Percentiles rank a stretch among this genome's conserved stretches.
Evolutionary conservation across 345 rosid genomes (phyloP).

Genomic region (Sonneratia caseolaris): DNA sequence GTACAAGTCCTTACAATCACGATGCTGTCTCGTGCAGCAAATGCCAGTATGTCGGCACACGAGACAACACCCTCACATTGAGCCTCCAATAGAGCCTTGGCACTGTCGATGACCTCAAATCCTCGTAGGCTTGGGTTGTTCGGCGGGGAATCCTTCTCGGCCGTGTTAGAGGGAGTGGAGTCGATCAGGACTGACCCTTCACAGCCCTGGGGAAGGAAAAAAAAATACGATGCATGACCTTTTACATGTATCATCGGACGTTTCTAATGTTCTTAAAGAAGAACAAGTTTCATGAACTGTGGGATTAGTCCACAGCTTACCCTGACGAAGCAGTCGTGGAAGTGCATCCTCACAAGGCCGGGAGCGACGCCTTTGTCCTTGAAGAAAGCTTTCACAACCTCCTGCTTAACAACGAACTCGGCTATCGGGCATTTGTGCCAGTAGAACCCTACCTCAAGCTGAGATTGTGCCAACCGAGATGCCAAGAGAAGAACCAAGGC

Average conservation of each 20-base stretch:
- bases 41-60: slow-evolving; percentile 47
- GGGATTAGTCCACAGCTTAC: slow-evolving; percentile 13
- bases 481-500: neutral
- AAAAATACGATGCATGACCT: too few relatives aligned
- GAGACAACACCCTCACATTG: slow-evolving; percentile 38
- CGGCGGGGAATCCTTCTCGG: slow-evolving; percentile 39
- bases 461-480: slow-evolving; percentile 14
- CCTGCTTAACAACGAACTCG: slow-evolving; percentile 32
- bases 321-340: slow-evolving; percentile 55
- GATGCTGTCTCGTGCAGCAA: slow-evolving; percentile 41
- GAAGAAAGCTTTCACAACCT: slow-evolving; percentile 21
- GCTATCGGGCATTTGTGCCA: slow-evolving; percentile 17
- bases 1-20: slow-evolving; percentile 20
- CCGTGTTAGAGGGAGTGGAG: slow-evolving; percentile 33
- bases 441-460: slow-evolving; percentile 40
- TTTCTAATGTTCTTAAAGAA: neutral
- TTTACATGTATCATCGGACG: neutral
- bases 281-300: neutral
- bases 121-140: slow-evolving; percentile 42
- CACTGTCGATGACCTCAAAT: slow-evolving; percentile 37
- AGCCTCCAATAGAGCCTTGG: slow-evolving; percentile 21
- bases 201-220: slow-evolving; percentile 28
- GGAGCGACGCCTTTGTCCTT: slow-evolving; percentile 34
- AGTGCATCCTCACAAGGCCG: slow-evolving; percentile 45
- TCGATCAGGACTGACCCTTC: slow-evolving; percentile 39